Conservation (phyloP, 108 stramenopile genomes). For the Asterionellopsis glacialis region DNA sequence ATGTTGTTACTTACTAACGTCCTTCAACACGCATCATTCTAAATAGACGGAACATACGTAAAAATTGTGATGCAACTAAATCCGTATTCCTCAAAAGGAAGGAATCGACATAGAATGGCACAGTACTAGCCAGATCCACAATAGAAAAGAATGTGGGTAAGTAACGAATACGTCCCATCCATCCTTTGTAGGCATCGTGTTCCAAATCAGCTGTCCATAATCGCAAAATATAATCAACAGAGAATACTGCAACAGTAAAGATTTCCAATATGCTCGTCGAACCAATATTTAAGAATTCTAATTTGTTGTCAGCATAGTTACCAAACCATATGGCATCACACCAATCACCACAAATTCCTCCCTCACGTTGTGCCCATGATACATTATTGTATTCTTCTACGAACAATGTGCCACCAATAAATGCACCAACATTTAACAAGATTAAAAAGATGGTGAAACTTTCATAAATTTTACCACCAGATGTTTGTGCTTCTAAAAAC, state of each 20-base stretch:
- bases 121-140: constrained; percentile 79
- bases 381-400: constrained; percentile 63
- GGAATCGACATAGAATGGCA: constrained; percentile 87
- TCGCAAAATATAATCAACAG: constrained; percentile 75
- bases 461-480: constrained; percentile 67
- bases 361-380: constrained; percentile 21
- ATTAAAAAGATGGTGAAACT: constrained; percentile 75
- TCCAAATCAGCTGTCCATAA: constrained; percentile 60
- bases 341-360: constrained; percentile 25
- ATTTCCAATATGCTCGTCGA: constrained; percentile 62
- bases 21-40: constrained; percentile 89
- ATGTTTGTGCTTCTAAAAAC: constrained; percentile 77
- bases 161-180: constrained; percentile 39
- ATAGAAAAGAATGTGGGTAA: constrained; percentile 61
- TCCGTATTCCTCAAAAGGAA: constrained; percentile 60
- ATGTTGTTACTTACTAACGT: constrained; percentile 56
- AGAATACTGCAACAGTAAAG: constrained; percentile 64
- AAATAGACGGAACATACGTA: constrained; percentile 88
- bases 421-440: constrained; percentile 71
- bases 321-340: constrained; percentile 84
- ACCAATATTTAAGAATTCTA: constrained; percentile 52
- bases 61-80: constrained; percentile 59
- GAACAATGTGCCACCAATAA: constrained; percentile 68
- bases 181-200: constrained; percentile 37
- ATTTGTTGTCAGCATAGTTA: constrained; percentile 53